Percentiles rank a stretch among this genome's conserved stretches.
Conservation (phyloP, 2,329 filamentous ascomycete species). For the Cercospora sp. region DNA sequence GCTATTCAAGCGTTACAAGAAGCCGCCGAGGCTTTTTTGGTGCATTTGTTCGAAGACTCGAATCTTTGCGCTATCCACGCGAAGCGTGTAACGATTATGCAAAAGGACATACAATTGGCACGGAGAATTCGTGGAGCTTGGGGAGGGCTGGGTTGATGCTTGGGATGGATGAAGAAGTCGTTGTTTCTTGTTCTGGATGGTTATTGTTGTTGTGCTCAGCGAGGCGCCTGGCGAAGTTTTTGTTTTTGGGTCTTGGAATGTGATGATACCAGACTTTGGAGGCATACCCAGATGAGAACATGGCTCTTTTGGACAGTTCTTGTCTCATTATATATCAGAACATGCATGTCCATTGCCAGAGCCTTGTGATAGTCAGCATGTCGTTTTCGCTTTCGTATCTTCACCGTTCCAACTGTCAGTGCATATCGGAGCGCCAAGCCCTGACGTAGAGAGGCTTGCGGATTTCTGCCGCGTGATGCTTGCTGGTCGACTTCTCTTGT, state of each 20-base stretch:
- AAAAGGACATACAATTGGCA: constrained; percentile 96
- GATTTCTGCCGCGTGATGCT: constrained; percentile 4
- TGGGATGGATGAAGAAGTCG: neutral
- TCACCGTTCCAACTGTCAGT: neutral
- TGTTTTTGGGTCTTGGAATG: constrained; percentile 12
- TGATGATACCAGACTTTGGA: constrained; percentile 20
- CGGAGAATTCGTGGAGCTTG: constrained; percentile 83
- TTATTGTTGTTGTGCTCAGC: constrained; percentile 25
- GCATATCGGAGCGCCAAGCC: neutral
- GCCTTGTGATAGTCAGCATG: neutral
- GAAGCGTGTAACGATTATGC: constrained; percentile 98
- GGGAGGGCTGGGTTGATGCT: constrained; percentile 38
- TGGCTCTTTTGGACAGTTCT: constrained; percentile 3
- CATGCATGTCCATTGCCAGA: neutral
- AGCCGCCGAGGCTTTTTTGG: constrained; percentile 97
- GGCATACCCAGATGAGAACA: neutral
- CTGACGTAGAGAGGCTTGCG: neutral
- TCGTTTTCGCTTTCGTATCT: constrained; percentile 11
- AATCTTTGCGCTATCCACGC: constrained; percentile 98
- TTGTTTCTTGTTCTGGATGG: neutral
- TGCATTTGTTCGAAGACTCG: constrained; percentile 97
- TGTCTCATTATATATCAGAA: neutral
- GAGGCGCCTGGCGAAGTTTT: constrained; percentile 31
- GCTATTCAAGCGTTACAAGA: constrained; percentile 97
- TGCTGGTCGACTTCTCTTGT: constrained; percentile 7